These are phyloP conservation scores for Fusarium tricinctum DNA, from an alignment of 2,329 filamentous ascomycete genomes.

Conservation along the genomic window DNA sequence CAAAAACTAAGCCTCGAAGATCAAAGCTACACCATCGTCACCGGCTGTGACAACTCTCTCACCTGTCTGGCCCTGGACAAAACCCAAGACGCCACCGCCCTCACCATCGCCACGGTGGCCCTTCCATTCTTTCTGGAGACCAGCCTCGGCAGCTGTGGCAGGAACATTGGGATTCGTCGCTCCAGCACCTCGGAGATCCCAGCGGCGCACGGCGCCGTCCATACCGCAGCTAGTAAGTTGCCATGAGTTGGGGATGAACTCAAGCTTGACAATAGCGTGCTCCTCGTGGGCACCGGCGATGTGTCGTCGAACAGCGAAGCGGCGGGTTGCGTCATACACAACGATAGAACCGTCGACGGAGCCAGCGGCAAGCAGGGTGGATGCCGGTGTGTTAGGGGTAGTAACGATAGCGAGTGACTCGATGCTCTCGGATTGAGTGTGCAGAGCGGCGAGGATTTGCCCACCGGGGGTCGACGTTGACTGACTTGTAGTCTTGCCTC, in stretches of 20 bases:
- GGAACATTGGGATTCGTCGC: conserved; percentile 50
- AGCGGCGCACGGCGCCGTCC: conserved; percentile 90
- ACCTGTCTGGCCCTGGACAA: conserved; percentile 84
- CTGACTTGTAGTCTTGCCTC: conserved; percentile 53
- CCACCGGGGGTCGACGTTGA: conserved; percentile 60
- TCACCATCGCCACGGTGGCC: conserved; percentile 89
- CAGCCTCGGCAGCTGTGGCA: conserved; percentile 65
- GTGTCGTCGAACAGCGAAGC: conserved; percentile 87
- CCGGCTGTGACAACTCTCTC: conserved; percentile 88
- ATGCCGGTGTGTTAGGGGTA: conserved; percentile 59
- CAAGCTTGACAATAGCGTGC: conserved; percentile 92
- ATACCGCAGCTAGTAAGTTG: conserved; percentile 89
- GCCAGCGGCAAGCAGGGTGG: conserved; percentile 72
- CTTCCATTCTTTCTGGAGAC: conserved; percentile 87
- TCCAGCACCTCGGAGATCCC: conserved; percentile 77
- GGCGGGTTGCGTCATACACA: conserved; percentile 87
- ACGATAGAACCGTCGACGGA: conserved; percentile 84
- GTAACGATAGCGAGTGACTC: conserved; percentile 78
- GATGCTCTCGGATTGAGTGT: conserved; percentile 81
- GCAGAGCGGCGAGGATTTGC: conserved; percentile 83
- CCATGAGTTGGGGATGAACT: conserved; percentile 80
- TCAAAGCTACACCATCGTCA: conserved; percentile 81
- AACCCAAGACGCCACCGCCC: conserved; percentile 89
- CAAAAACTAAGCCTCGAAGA: conserved; percentile 69
- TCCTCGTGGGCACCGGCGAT: conserved; percentile 88